Evolutionary conservation across 2,329 filamentous ascomycete genomes (phyloP), one percentile per base, ranked within the genome.

Genomic region (Dothistroma septosporum): DNA sequence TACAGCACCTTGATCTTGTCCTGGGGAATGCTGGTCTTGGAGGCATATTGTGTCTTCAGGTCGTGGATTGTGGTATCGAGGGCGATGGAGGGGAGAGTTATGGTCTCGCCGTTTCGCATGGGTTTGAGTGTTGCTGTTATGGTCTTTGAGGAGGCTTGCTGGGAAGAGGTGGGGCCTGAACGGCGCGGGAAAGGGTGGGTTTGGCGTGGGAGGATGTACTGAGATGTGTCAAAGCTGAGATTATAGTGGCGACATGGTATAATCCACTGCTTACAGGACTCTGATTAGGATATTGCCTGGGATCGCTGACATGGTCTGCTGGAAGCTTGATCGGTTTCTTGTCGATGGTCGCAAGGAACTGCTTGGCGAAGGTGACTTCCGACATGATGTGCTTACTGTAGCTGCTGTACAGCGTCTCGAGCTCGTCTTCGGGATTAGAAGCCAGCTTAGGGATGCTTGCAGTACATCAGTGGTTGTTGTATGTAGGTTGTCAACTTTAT

Each of bases 221-320:
- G 68, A 31, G 14, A 37, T 5, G 24, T 21, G 28, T 16, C 61
- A 24, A 64, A 59, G 24, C 37, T 28, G 22, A 2, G 47, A 21
- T 16, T n/a, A n/a, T 19, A 37, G 10, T 21, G 16, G 21, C 24
- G 24, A 28, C 24, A 28, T 28, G 7, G 12, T 4, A 28, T 5
- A 16, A 47, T 48, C 52, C 10, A 50, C 11, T 7, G 75, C 87
- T 32, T 84, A 97, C 93, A 16, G 92, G 88, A 66, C 86, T 82
- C 64, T 89, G 86, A 28, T 89, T 80, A 24, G 90, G 89, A 74
- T 93, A 92, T 67, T 83, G 85, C 70, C 87, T 87, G 54, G 91
- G 86, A 73, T 97, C 91, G 76, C 93, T 90, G 75, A 95, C 87
- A 85, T 97, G 89, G 76, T 97, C 91, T 66, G 90, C 81, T n/a